A percentile compares a stretch with the other conserved stretches of the same genome.
Conservation (phyloP, 73 alveolate genomes). For the Stentor roeselii region DNA sequence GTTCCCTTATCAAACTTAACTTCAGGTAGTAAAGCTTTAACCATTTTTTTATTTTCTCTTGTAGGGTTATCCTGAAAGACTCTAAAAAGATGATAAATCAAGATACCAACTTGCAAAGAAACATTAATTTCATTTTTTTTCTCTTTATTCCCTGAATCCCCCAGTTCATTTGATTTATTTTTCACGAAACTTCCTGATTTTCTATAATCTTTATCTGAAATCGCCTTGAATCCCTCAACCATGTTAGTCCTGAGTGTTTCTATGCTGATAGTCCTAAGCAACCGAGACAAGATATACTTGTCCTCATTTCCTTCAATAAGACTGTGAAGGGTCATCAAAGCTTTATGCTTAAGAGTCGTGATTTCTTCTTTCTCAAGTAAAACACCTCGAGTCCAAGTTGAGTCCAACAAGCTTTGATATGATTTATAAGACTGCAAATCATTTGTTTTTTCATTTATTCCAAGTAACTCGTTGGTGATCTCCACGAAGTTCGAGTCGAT, state of each 20-base stretch:
- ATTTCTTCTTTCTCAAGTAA: background rate
- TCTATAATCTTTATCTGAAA: background rate
- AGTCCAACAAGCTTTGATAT: constrained; percentile 30
- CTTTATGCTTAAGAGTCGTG: background rate
- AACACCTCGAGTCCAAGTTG: constrained; percentile 29
- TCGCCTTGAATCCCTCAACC: constrained; percentile 28
- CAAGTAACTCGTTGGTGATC: constrained; percentile 61
- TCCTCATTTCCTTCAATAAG: constrained; percentile 47
- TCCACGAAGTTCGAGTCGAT: constrained; percentile 85
- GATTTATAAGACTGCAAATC: constrained; percentile 27
- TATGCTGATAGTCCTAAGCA: constrained; percentile 44
- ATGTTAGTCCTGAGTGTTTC: constrained; percentile 46
- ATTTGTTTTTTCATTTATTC: constrained; percentile 38
- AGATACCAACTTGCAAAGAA: constrained; percentile 77
- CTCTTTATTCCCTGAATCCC: constrained; percentile 10
- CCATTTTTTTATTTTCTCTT: constrained; percentile 49
- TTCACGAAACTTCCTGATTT: constrained; percentile 21
- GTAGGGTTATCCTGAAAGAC: constrained; percentile 51
- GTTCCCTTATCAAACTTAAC: background rate
- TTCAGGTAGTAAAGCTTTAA: constrained; percentile 29
- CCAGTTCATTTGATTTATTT: constrained; percentile 3
- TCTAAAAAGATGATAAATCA: constrained; percentile 55
- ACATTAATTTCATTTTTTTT: constrained; percentile 7
- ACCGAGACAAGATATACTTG: constrained; percentile 42
- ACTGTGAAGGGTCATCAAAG: constrained; percentile 39